Base-by-base conservation (phyloP, 176 grass and related monocot species). In the Eragrostis nindensis region DNA sequence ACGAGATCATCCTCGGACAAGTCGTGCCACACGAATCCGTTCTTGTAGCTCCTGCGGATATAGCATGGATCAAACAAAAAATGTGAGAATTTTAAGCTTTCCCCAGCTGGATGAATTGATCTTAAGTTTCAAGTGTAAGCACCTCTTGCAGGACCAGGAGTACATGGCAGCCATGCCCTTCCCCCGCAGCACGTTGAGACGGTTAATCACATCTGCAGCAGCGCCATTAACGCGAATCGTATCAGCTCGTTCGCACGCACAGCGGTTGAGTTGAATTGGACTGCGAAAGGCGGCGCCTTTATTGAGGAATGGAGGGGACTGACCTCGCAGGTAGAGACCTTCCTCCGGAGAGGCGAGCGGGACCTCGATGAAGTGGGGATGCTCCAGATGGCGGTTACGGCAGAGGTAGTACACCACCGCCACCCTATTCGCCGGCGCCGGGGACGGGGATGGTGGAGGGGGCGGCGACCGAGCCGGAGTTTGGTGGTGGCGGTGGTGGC, bases 111-210 rank as follows among this genome's bases (percentile, higher is more conserved):
- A n/a, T 22, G 1, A 43, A 36, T 36, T 36, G 32, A 36, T 36
- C 32, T 36, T 36, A 36, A 26, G 25, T 15, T 47, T 36, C 19
- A 47, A 21, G 41, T 62, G 24, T 14, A 0, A 26, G 17, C 83
- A 98, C 96, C 96, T 95, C 81, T 99, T 99, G 87, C 93, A 95
- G 74, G 97, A 99, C 97, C 97, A 99, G 9, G 97, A 99, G 73
- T 99, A 99, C 92, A 95, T 84, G 42, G 89, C 40, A 4, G 97
- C 84, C 89, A 99, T 99, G 73, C 87, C 82, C 85, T 88, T 96
- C 18, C 97, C 97, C 25, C 97, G 86, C 76, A 95, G 82, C 36
- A 89, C 76, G 83, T 99, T 99, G 67, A 99, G 92, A 25, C 93
- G 87, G 64, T 93, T 87, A 80, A 99, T 82, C 68, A 99, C 92